Base-by-base conservation (phyloP, 345 rosid genomes). In the Eutrema yunnanense region DNA sequence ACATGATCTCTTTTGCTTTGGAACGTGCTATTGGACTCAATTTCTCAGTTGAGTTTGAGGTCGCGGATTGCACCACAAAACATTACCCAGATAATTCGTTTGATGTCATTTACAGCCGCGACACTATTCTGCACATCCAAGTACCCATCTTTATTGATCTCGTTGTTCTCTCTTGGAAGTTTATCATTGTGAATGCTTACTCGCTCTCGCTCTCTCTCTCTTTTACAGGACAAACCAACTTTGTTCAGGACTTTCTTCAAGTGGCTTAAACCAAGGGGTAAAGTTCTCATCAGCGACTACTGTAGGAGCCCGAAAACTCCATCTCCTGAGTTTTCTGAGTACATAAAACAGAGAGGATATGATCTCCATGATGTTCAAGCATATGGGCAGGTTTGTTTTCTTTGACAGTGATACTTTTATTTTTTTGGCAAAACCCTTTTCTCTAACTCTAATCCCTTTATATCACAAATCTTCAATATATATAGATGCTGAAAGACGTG, bases 251-350 rank as follows among this genome's bases (percentile, higher is more conserved):
- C 90, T 59, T 96, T 96, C 83, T 88, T 75, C 82, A 92, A 87
- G 84, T 96, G 99, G 97, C 79, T 92, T 86, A 96, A 90, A 80
- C 92, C 95, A 1, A 96, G 99, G 32, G 99, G 99, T 14, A 90
- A 78, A 83, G 88, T 96, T 78, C 98, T 96, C 12, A 90, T 92
- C 53, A 92, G 88, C 59, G 97, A 92, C 75, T 96, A 96, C 82
- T 92, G 99, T 84, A 88, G 64, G 65, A 82, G 82, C 56, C 73
- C 91, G 12, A 87, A 92, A 80, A 79, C 86, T 41, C 88, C 99
- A 51, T 82, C 96, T 5, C 6, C 82, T 29, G 98, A 92, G 72
- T 92, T 96, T 59, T 78, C 86, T 0, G 88, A 74, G 75, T 90
- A 96, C 60, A 88, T 92, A 42, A 86, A 82, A 74, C 95, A 90